A percentile compares a stretch with the other conserved stretches of the same genome.
Conservation (phyloP, 2,329 filamentous ascomycete species). For the Parafenestella ontariensis region DNA sequence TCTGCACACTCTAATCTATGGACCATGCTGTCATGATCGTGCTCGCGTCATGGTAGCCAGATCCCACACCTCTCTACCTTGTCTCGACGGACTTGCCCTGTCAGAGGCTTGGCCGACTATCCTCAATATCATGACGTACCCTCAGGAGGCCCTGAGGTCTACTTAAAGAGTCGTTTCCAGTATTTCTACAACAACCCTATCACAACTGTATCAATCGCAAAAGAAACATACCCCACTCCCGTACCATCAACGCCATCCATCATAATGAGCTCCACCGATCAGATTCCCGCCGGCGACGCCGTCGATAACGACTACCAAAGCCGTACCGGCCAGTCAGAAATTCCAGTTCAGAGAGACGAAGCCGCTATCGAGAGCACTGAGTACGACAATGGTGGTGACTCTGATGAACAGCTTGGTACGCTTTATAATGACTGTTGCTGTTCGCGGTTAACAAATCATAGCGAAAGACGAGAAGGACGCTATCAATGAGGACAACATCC, state of each 20-base stretch:
- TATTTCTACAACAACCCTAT: background rate
- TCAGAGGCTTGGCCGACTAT: conserved; percentile 3
- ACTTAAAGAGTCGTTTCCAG: conserved; percentile 17
- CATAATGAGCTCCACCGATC: conserved; percentile 41
- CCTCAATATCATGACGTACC: conserved; percentile 20
- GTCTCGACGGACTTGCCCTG: background rate
- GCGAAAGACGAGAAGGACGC: conserved; percentile 58
- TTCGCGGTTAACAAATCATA: conserved; percentile 19
- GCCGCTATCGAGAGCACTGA: conserved; percentile 52
- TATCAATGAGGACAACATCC: conserved; percentile 57
- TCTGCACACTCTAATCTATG: background rate
- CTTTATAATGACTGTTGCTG: background rate
- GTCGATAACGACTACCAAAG: conserved; percentile 56
- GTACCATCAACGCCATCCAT: background rate
- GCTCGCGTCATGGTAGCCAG: conserved; percentile 5
- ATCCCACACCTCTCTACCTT: background rate
- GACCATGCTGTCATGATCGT: conserved; percentile 32
- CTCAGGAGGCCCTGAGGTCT: background rate
- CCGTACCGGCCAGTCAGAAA: conserved; percentile 54
- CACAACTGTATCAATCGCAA: background rate
- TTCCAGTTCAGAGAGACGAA: conserved; percentile 58
- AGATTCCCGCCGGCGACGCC: conserved; percentile 44
- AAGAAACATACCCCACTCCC: background rate
- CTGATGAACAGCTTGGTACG: conserved; percentile 56
- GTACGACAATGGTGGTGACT: conserved; percentile 56